phyloP scores from a whole-genome alignment of 805 yeast species.

The Pichia nanzhaoensis region DNA sequence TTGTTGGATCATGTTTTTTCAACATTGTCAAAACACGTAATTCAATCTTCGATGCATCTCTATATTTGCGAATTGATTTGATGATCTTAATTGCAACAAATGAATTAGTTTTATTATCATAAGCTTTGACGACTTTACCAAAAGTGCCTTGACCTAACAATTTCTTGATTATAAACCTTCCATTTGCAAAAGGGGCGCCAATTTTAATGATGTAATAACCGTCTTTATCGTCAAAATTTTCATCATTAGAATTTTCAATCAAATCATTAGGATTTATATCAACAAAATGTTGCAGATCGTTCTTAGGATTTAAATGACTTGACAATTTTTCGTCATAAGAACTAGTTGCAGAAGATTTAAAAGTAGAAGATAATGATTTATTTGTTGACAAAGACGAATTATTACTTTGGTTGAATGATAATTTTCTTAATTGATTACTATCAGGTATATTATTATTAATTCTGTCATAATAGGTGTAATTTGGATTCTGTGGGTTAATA shows the following conservation, averaged over 20 bases:
- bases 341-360: constrained; percentile 16
- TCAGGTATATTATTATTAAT: neutral
- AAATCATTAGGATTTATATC: constrained; percentile 1
- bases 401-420: constrained; percentile 19
- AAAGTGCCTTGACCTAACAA: constrained; percentile 89
- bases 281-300: constrained; percentile 1
- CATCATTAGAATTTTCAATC: constrained; percentile 22
- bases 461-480: constrained; percentile 26
- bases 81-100: constrained; percentile 89
- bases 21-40: constrained; percentile 72
- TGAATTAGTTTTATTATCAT: constrained; percentile 51
- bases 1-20: constrained; percentile 62
- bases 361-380: constrained; percentile 5
- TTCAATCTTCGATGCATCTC: constrained; percentile 94
- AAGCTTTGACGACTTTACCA: constrained; percentile 84
- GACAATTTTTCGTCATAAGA: constrained; percentile 8
- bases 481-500: constrained; percentile 15
- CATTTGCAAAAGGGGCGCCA: constrained; percentile 62
- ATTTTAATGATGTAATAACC: constrained; percentile 65
- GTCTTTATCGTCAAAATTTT: constrained; percentile 53
- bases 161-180: constrained; percentile 57
- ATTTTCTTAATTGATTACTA: constrained; percentile 15
- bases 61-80: constrained; percentile 83
- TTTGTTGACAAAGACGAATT: constrained; percentile 5
- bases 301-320: neutral